phyloP scores from a whole-genome alignment of 1,284 basidiomycete genomes.

The Papiliotrema nemorosa region DNA sequence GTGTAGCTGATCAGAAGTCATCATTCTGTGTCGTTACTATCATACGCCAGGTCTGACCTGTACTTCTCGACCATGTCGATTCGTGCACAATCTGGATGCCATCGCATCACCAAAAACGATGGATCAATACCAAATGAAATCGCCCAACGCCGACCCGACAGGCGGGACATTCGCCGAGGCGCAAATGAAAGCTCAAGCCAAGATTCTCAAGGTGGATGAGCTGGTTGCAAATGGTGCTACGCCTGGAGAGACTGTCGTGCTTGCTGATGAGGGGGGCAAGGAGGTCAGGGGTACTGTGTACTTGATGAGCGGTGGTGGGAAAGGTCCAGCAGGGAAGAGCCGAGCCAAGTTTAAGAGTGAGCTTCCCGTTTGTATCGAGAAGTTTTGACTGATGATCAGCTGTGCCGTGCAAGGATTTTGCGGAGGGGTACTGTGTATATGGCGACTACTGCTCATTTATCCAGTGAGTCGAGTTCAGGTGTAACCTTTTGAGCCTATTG shows the following conservation, averaged over 20 bases:
- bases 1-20: background rate
- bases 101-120: conserved; percentile 3
- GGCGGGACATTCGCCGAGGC: conserved; percentile 42
- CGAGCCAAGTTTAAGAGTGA: conserved; percentile 46
- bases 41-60: conserved; percentile 47
- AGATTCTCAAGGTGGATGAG: conserved; percentile 8
- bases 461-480: conserved; percentile 23
- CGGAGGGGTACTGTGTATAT: conserved; percentile 41
- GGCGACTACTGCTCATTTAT: conserved; percentile 49
- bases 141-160: conserved; percentile 21
- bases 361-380: conserved; percentile 6
- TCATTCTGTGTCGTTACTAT: conserved; percentile 50
- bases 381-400: conserved; percentile 20
- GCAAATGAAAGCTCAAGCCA: conserved; percentile 12
- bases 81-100: conserved; percentile 41
- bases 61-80: conserved; percentile 50
- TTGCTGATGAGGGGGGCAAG: conserved; percentile 22
- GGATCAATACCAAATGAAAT: conserved; percentile 8
- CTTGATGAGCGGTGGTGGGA: conserved; percentile 48
- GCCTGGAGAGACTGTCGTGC: conserved; percentile 33
- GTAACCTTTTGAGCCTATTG: background rate
- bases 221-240: conserved; percentile 12
- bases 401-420: conserved; percentile 43
- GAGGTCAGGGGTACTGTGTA: conserved; percentile 41
- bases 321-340: conserved; percentile 42